Base-by-base conservation (phyloP, 2,329 filamentous ascomycete genomes). In the Colletotrichum lupini region DNA sequence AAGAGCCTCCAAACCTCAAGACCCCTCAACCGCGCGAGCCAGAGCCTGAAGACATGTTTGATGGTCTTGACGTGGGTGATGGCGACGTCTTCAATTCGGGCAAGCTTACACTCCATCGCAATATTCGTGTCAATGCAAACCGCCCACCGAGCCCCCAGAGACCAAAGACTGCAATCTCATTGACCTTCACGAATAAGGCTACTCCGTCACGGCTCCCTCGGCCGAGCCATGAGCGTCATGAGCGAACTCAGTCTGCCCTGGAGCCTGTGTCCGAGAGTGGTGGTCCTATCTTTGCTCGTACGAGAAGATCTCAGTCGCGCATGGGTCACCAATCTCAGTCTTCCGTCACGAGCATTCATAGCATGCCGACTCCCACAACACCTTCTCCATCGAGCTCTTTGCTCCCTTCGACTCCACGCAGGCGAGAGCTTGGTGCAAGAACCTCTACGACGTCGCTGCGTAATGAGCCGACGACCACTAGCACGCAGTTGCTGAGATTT, bases 181-280 rank as follows among this genome's bases (percentile, higher is more conserved):
- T 98, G 74, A 98, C 95, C 7, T 98, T 98, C 80, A 97, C 94
- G 60, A 97, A 94, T 82, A 95, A 95, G 79, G 85, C 89, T n/a
- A 79, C 86, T 28, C 84, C 80, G 35, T 97, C 95, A 42, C 92
- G 95, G 69, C 93, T 98, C 73, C 95, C 96, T 49, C 91, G 95
- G 64, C 93, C 95, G 46, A 88, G 87, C 73, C 92, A 94, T 81
- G 93, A 73, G 56, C 56, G 71, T 74, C 92, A 94, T 81, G 93
- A 73, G 49, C 56, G 71, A 35, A 90, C 92, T 5, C 90, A 91
- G 76, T 93, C 93, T 12, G 92, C 93, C 22, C 88, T 98, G n/a
- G 96, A 97, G 80, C 95, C 96, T 26, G 95, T 98, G 6, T 97
- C 95, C 52, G 96, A 98, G 83, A 95, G 92, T 76, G 95, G 95